Percentiles rank a stretch among this genome's conserved stretches.
phyloP scores from a whole-genome alignment of 2,329 filamentous ascomycete species.

The Phyllosticta capitalensis region DNA sequence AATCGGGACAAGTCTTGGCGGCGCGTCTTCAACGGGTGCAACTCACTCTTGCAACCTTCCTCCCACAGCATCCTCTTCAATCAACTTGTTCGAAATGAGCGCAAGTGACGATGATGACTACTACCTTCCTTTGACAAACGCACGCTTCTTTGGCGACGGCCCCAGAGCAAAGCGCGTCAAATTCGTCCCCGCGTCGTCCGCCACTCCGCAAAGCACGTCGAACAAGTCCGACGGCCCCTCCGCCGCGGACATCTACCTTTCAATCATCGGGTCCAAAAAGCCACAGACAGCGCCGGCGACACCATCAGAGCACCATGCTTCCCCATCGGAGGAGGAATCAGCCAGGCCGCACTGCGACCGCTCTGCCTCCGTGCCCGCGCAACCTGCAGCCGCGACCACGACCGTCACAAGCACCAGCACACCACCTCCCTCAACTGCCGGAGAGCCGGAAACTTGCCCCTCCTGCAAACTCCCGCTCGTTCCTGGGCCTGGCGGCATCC shows the following conservation, averaged over 20 bases:
- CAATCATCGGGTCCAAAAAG: conserved; percentile 11
- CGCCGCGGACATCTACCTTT: conserved; percentile 52
- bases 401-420: conserved; percentile 3
- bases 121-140: conserved; percentile 47
- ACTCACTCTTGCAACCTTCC: background rate
- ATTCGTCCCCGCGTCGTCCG: conserved; percentile 45
- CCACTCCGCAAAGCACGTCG: conserved; percentile 12
- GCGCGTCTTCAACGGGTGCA: background rate
- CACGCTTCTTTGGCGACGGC: conserved; percentile 53
- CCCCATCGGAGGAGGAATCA: background rate
- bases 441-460: conserved; percentile 18
- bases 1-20: background rate
- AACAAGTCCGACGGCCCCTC: conserved; percentile 15
- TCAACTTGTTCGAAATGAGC: conserved; percentile 3
- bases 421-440: conserved; percentile 10
- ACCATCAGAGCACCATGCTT: background rate
- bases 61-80: background rate
- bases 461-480: conserved; percentile 30
- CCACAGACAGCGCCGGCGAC: background rate
- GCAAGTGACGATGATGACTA: conserved; percentile 44
- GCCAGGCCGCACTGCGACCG: background rate
- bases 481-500: too few relatives aligned
- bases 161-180: conserved; percentile 51
- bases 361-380: background rate
- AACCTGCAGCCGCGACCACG: background rate